Base-by-base conservation (phyloP, 106 monocot genomes). In the Posidonia australis region DNA sequence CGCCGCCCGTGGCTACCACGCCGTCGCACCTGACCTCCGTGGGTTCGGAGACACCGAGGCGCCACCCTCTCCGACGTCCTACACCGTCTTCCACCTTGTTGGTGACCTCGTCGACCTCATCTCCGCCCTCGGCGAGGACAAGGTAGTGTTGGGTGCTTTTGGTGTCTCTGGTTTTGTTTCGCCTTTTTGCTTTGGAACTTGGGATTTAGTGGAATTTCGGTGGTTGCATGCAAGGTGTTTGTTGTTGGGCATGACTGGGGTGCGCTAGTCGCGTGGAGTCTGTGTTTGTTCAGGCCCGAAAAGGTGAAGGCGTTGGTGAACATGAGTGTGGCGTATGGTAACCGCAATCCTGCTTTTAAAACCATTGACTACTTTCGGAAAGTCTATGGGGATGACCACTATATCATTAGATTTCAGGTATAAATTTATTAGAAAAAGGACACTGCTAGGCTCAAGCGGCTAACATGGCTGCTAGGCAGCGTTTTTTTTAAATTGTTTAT, bases 21-120 rank as follows among this genome's bases (percentile, higher is more conserved):
- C 79, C 36, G 72, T 86, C 23, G 85, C 85, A 18, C 81, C 81
- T 19, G 85, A 85, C 31, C 78, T 82, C 25, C 82, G 82, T 1
- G 82, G 82, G 1, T 82, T 62, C 28, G 82, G 82, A 1, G 82
- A 82, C 58, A 61, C 78, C 14, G 82, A 82, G 24, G 70, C 63
- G 11, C 82, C 82, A 0, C 1, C n/a, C n/a, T 26, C 25, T 0
- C 17, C 30, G 9, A 54, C 65, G 1, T 29, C 52, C 28, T 82
- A 82, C 56, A 52, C 82, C 63, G 46, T 75, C 30, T 51, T 71
- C 52, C 82, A 82, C 54, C 17, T 78, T 51, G 78, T 78, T 23
- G 82, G 82, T 12, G 82, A 82, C 54, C 41, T 82, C 46, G 67
- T 78, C 44, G 82, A 61, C 22, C 82, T 82, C 26, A 62, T 72